Base-by-base conservation (phyloP, 1,284 basidiomycete genomes). In the Cryptococcus sp. region DNA sequence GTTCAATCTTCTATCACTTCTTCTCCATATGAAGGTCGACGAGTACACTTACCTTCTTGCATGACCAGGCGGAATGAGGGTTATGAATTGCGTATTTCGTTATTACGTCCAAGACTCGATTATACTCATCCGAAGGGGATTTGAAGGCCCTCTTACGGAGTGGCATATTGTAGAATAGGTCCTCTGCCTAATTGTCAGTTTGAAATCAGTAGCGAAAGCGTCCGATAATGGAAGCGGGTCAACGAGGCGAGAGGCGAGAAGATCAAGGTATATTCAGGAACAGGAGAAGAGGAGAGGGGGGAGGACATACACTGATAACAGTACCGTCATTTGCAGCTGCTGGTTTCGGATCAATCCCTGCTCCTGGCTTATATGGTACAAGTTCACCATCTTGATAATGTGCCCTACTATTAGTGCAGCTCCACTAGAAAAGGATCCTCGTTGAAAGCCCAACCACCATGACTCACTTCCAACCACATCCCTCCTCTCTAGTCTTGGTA, bases 251-350 rank as follows among this genome's bases (percentile, higher is more conserved):
- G n/a, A n/a, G n/a, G n/a, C n/a, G n/a, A n/a, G n/a, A n/a, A n/a
- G n/a, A n/a, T n/a, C n/a, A n/a, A n/a, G n/a, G n/a, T n/a, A n/a
- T n/a, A n/a, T 21, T 23, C 9, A 39, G n/a, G n/a, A 7, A 28
- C 16, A 41, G n/a, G n/a, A n/a, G n/a, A n/a, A n/a, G n/a, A 10
- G 14, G 13, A 21, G 34, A 36, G 25, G 49, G 22, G 7, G 18
- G 25, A 1, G 9, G 14, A 72, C 83, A 48, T 62, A 91, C 91
- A 0, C 81, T 86, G 54, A 98, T 87, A 1, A 84, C 85, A 0
- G 96, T 98, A 1, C 96, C 96, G 54, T 97, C 87, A 61, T 93
- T 96, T 2, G 92, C 93, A 14, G 94, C 94, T 57, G 86, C 88
- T 14, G 93, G 85, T 63, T 87, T 88, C 0, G 94, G 90, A 42